phyloP scores from a whole-genome alignment of 352 stramenopile species.

The Globisporangium uncinulatum region DNA sequence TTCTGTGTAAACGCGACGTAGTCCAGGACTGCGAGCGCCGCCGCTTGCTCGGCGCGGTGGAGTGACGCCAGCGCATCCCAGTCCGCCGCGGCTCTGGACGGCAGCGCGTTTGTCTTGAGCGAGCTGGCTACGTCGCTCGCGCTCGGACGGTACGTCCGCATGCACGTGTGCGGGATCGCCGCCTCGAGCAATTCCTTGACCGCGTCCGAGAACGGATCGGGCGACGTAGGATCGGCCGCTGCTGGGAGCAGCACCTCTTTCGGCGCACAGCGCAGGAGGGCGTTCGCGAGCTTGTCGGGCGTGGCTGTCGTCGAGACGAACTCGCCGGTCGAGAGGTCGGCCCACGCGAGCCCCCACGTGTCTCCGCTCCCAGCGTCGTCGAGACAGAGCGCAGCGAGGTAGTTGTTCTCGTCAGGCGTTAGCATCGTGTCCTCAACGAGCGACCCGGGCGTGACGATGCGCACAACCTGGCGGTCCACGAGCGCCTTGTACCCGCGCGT shows the following conservation, averaged over 20 bases:
- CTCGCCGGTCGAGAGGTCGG: conserved; percentile 73
- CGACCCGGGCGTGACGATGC: conserved; percentile 69
- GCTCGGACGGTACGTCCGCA: conserved; percentile 53
- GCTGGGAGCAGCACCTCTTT: conserved; percentile 63
- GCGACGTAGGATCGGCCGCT: background rate
- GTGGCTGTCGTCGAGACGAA: conserved; percentile 62
- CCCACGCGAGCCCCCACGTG: conserved; percentile 58
- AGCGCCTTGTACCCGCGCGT: conserved; percentile 53
- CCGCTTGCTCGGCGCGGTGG: conserved; percentile 25
- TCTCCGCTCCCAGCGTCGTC: conserved; percentile 11
- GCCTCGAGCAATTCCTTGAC: conserved; percentile 25
- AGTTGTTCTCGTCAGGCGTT: conserved; percentile 72
- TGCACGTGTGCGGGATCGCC: conserved; percentile 39
- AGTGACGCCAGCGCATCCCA: conserved; percentile 7
- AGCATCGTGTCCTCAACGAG: conserved; percentile 78
- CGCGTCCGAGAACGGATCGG: conserved; percentile 14
- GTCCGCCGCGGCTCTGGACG: background rate
- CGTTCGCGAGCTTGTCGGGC: conserved; percentile 48
- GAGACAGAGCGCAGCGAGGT: conserved; percentile 50
- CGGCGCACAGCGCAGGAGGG: conserved; percentile 53
- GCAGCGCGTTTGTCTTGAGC: background rate
- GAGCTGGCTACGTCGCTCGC: conserved; percentile 19
- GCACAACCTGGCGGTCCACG: conserved; percentile 72
- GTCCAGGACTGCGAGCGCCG: conserved; percentile 49
- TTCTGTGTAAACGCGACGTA: conserved; percentile 67